Base-by-base conservation (phyloP, 2,329 filamentous ascomycete species). In the Chaetomiaceae sp. region DNA sequence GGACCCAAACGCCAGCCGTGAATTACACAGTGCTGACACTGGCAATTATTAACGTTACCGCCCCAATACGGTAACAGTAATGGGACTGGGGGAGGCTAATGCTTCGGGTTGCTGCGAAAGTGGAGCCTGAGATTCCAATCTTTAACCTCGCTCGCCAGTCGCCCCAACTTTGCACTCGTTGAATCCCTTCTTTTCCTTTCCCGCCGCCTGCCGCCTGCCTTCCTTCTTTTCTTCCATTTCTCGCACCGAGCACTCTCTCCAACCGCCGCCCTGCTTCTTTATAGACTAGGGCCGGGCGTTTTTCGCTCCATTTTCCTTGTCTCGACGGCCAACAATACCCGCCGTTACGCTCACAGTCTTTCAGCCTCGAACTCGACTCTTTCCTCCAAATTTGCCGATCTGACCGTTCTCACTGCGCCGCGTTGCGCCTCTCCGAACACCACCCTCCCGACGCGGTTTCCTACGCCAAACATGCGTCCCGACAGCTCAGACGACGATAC, bases 401-500 rank as follows among this genome's bases (percentile, higher is more conserved):
- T 67, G 65, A 62, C 54, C 60, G 25, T 14, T 49, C 60, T 63
- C 58, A 61, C 58, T 54, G 59, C 62, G 59, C 49, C 53, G 53
- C 55, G 37, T 53, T 51, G 35, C 55, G 40, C 44, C 40, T 33
- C 48, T 35, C 33, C 49, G n/a, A 34, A 25, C 14, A 34, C 45
- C 43, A 23, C 25, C 27, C 4, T 21, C 31, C 25, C 43, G 8
- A 14, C 20, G 21, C 17, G 30, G 12, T 46, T 25, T 37, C 51
- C 19, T 30, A 4, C 42, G 37, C n/a, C 53, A 58, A 74, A 59
- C 55, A 82, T 81, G 77, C 71, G 70, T 65, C 78, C 72, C 48
- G 71, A 73, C 65, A 74, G 70, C 63, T 93, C 89, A 25, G 89
- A 92, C 63, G 89, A 95, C 65, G 89, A 95, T 68, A 79, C 79